Base-by-base conservation (phyloP, 225 moss, liverwort and hornwort species). In the Climacium dendroides region DNA sequence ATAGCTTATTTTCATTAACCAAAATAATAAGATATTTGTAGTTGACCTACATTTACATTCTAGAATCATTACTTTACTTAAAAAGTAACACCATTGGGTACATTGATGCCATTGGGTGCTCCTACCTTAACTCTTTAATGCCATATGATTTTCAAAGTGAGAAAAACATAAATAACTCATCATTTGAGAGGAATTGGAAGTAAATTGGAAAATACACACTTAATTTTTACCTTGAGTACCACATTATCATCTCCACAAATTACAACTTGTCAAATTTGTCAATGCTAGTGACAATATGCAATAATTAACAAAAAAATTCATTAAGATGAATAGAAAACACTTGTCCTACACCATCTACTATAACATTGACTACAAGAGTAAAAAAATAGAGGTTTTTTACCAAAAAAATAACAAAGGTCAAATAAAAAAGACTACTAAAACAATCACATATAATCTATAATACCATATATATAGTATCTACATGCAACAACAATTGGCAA, bases 371-470 rank as follows among this genome's bases (percentile, higher is more conserved):
- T 72, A 6, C 10, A 29, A 11, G 4, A 47, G 17, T 1, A 47
- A 47, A 4, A 30, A 73, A 47, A 18, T 29, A 10, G 16, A 18
- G 1, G 4, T 4, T 17, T 47, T 2, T 2, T 72, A 9, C 2
- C 2, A 17, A 0, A 0, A 29, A 45, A 28, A 28, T 2, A 45
- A 25, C 5, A 41, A 25, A 70, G 10, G 6, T 9, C 11, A 1
- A 29, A 28, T 45, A 1, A 2, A 45, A 72, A 72, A 45, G 4
- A 45, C 10, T 72, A 29, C 10, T 72, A 17, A 72, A 45, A 72
- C 17, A 45, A 72, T 17, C 28, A 72, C 6, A 45, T 10, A 7
- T 45, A 29, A 72, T 72, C 2, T 45, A 28, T 2, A 28, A 28
- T 16, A 28, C 5, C 1, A 3, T 28, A 28, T 72, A 25, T 29